phyloP scores from a whole-genome alignment of 2,329 filamentous ascomycete species.

The Aspergillus uvarum region DNA sequence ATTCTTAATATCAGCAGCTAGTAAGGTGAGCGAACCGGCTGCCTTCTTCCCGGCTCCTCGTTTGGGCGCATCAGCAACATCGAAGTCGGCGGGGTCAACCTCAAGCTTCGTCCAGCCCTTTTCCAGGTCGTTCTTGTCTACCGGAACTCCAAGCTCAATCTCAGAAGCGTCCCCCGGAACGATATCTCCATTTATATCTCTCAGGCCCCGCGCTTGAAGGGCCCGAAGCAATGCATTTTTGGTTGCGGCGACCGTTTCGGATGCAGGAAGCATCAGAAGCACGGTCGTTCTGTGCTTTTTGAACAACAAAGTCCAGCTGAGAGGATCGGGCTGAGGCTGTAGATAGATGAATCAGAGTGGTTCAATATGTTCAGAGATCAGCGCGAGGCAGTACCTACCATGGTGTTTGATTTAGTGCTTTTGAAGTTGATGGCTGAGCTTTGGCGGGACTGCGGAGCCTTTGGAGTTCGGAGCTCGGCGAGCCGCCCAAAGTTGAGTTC shows the following conservation, averaged over 20 bases:
- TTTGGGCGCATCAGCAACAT: conserved; percentile 25
- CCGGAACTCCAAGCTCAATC: conserved; percentile 49
- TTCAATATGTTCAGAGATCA: not conserved
- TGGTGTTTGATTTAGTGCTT: conserved; percentile 14
- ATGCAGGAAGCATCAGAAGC: conserved; percentile 63
- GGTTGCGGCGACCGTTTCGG: conserved; percentile 57
- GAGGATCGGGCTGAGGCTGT: conserved; percentile 38
- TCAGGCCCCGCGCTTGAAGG: conserved; percentile 49
- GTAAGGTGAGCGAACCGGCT: conserved; percentile 23
- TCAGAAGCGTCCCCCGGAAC: conserved; percentile 42
- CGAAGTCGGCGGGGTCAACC: conserved; percentile 29
- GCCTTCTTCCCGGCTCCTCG: conserved; percentile 31
- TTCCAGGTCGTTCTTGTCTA: conserved; percentile 49
- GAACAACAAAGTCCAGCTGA: conserved; percentile 66
- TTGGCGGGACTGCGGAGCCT: conserved; percentile 16
- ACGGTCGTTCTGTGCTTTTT: conserved; percentile 72
- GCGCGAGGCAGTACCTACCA: conserved; percentile 14
- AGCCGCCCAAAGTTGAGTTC: not conserved
- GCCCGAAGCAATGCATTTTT: conserved; percentile 59
- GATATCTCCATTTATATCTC: conserved; percentile 38
- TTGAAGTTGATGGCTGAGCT: conserved; percentile 17
- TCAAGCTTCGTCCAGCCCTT: conserved; percentile 52
- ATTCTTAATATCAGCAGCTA: conserved; percentile 30
- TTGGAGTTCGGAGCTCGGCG: conserved; percentile 8
- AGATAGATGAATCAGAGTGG: not conserved